These are phyloP conservation scores for Xylariaceae sp. DNA, from an alignment of 2,329 filamentous ascomycete species.

Conservation along the genomic window DNA sequence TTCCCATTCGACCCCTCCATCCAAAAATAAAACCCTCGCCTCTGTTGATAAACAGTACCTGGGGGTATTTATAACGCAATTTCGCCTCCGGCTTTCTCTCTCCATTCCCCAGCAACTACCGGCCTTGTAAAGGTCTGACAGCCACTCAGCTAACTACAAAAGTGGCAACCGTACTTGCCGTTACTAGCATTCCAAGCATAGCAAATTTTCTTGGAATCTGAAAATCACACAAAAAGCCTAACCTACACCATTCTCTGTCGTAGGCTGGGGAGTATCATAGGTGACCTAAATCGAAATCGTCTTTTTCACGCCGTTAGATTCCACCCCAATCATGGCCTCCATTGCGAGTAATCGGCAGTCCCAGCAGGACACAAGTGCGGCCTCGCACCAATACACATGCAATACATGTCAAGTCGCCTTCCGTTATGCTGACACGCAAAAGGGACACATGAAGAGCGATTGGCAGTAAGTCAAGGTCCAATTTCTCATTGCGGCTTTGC, in stretches of 20 bases:
- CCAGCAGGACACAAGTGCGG: conserved; percentile 29
- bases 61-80: conserved; percentile 9
- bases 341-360: conserved; percentile 35
- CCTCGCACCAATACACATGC: conserved; percentile 88
- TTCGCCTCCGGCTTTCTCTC: not conserved
- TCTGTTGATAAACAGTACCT: conserved; percentile 2
- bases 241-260: not conserved
- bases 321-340: conserved; percentile 43
- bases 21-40: conserved; percentile 8
- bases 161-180: not conserved
- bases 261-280: not conserved
- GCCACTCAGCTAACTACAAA: not conserved
- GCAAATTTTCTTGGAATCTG: not conserved
- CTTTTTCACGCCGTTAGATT: not conserved
- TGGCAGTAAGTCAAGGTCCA: conserved; percentile 82
- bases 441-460: conserved; percentile 95
- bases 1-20: conserved; percentile 17
- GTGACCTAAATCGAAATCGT: not conserved
- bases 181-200: not conserved
- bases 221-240: not conserved
- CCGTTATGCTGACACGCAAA: conserved; percentile 85
- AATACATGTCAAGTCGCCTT: conserved; percentile 98
- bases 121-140: too few relatives aligned
- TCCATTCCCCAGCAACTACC: not conserved
- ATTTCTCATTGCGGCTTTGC: conserved; percentile 1